Evolutionary conservation across 2,329 filamentous ascomycete species (phyloP).

Genomic region (Aspergillus costaricaensis): DNA sequence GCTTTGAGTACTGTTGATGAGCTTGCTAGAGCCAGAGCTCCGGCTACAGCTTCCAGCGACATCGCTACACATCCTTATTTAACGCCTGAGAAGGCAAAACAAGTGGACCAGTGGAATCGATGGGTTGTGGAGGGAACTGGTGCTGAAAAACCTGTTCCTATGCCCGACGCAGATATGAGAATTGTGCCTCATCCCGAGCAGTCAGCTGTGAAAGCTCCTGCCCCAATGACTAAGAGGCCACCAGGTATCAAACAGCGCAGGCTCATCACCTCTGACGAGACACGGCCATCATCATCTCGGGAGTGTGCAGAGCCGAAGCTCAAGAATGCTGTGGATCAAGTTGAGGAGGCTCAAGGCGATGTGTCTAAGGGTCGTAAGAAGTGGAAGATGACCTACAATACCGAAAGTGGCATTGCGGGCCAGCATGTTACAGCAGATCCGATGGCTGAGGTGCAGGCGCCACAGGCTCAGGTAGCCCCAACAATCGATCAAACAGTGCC

Average conservation of each 20-base stretch:
- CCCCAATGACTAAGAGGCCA: conserved; percentile 10
- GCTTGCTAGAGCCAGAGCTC: conserved; percentile 11
- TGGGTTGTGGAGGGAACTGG: conserved; percentile 31
- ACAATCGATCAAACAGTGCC: neutral
- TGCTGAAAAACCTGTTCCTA: conserved; percentile 15
- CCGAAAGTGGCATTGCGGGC: neutral
- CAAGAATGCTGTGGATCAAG: neutral
- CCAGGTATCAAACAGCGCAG: conserved; percentile 25
- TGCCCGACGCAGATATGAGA: neutral
- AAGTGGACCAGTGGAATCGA: conserved; percentile 33
- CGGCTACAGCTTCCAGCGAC: conserved; percentile 4
- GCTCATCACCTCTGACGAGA: conserved; percentile 1
- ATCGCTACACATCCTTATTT: conserved; percentile 26
- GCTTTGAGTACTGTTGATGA: conserved; percentile 18
- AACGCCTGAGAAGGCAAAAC: conserved; percentile 30
- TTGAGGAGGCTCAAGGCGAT: conserved; percentile 5
- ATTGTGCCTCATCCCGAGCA: neutral
- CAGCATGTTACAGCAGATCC: neutral
- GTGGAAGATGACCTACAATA: conserved; percentile 23
- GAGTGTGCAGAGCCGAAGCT: neutral
- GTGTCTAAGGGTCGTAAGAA: conserved; percentile 14
- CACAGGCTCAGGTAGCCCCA: neutral
- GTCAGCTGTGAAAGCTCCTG: neutral
- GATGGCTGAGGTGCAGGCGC: neutral
- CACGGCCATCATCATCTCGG: neutral